Base-by-base conservation (phyloP, 2,329 filamentous ascomycete genomes). In the Sporothrix protearum region DNA sequence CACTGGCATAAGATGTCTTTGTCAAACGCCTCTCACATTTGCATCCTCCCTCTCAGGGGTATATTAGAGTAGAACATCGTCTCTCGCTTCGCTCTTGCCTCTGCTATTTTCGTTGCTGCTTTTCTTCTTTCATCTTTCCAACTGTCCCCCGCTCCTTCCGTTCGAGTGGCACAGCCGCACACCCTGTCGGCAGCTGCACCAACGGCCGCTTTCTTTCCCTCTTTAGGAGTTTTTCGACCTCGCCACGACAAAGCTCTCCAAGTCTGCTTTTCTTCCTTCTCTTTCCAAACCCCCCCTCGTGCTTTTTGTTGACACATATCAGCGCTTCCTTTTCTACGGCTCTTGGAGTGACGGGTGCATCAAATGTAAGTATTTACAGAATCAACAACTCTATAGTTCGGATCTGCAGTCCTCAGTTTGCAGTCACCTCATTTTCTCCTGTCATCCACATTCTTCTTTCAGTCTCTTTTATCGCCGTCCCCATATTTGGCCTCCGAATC, bases 141-240 rank as follows among this genome's bases (percentile, higher is more conserved):
- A 49, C 42, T n/a, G 16, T 47, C 42, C 22, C 36, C 67, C 51
- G 33, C 67, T 28, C 67, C 67, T 59, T 69, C 67, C 51, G 33
- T 42, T 67, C 30, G 6, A 8, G 49, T 59, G 67, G 51, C 49
- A 59, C 49, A 57, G 33, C 49, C 67, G 42, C 66, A 42, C 45
- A 16, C 19, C 14, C 49, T 39, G 8, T 45, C n/a, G 33, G 33
- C 33, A 45, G 25, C 51, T 69, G 33, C 33, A n/a, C 19, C 39
- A 33, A 16, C 68, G 3, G 2, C 53, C 25, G 28, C 10, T 45
- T n/a, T n/a, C n/a, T n/a, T 53, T 53, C 16, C n/a, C 16, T 53
- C 8, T n/a, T 53, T 45, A n/a, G 45, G 12, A 2, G 19, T 3
- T 45, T 53, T 30, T 8, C 28, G 2, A n/a, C 49, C 49, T n/a